These are phyloP conservation scores for Flaveria floridana DNA, from an alignment of 140 eudicot genomes.

Conservation along the genomic window DNA sequence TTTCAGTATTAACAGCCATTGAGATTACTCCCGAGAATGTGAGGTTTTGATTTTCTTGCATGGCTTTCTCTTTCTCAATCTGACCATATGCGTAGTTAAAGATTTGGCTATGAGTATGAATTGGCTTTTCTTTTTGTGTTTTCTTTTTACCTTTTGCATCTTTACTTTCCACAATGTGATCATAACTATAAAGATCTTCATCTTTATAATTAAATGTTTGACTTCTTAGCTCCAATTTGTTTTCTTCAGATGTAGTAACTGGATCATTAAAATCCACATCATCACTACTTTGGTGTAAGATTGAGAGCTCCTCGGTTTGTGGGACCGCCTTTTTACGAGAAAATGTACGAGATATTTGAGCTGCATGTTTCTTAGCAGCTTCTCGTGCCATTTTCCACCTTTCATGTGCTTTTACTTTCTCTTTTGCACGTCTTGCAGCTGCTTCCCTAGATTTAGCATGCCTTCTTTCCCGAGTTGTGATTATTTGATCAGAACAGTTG, in stretches of 20 bases:
- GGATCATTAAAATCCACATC: conserved; percentile 34
- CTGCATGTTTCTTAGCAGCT: conserved; percentile 77
- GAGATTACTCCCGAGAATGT: conserved; percentile 77
- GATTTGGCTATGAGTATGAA: conserved; percentile 74
- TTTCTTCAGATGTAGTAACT: conserved; percentile 27
- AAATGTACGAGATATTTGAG: conserved; percentile 62
- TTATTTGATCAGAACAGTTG: conserved; percentile 77
- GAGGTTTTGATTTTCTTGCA: conserved; percentile 67
- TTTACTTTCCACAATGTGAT: conserved; percentile 31
- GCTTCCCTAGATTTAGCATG: conserved; percentile 80
- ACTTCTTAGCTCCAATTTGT: conserved; percentile 45
- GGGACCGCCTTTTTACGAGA: conserved; percentile 47
- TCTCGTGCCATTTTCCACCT: conserved; percentile 82
- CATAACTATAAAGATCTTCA: conserved; percentile 41
- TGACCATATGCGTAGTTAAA: conserved; percentile 76
- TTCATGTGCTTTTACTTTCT: conserved; percentile 66
- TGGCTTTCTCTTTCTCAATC: conserved; percentile 83
- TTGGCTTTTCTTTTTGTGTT: conserved; percentile 52
- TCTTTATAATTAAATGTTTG: conserved; percentile 38
- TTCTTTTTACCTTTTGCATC: conserved; percentile 40
- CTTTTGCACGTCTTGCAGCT: conserved; percentile 66
- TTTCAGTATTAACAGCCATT: conserved; percentile 58
- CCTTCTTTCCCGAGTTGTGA: conserved; percentile 73
- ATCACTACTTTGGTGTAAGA: conserved; percentile 37
- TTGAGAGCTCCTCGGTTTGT: conserved; percentile 45